phyloP scores from a whole-genome alignment of 2,329 filamentous ascomycete species.

The Microsporum canis region DNA sequence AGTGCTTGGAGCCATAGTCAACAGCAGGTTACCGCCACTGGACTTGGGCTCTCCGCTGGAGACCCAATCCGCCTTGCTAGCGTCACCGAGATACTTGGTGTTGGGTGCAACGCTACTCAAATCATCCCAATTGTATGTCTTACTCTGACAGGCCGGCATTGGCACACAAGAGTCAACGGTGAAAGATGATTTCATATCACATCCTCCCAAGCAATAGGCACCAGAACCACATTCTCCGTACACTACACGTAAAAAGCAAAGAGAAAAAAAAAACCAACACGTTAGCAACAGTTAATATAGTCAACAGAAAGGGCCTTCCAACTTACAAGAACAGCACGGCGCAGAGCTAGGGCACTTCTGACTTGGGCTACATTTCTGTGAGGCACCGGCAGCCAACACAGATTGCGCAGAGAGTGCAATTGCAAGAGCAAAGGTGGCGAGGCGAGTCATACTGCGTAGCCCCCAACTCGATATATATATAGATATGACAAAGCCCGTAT shows the following conservation, averaged over 20 bases:
- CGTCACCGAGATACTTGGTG: conserved; percentile 74
- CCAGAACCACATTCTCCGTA: conserved; percentile 89
- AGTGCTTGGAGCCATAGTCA: conserved; percentile 81
- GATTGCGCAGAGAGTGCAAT: conserved; percentile 24
- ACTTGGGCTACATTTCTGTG: conserved; percentile 32
- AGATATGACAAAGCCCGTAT: conserved; percentile 6
- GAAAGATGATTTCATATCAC: conserved; percentile 77
- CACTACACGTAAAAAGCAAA: conserved; percentile 42
- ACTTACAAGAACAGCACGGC: conserved; percentile 74
- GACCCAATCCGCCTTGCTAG: conserved; percentile 74
- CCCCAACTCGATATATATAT: background rate
- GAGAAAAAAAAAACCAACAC: conserved; percentile 3
- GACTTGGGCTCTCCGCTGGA: conserved; percentile 62
- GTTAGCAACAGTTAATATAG: background rate
- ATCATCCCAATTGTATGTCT: conserved; percentile 60
- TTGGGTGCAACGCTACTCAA: conserved; percentile 61
- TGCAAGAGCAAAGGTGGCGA: conserved; percentile 25
- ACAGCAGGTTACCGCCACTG: conserved; percentile 53
- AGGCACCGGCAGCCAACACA: conserved; percentile 21
- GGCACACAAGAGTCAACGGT: conserved; percentile 75
- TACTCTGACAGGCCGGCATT: conserved; percentile 66
- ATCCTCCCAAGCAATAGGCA: conserved; percentile 91
- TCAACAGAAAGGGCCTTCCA: background rate
- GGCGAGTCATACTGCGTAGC: conserved; percentile 25
- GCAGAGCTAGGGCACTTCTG: conserved; percentile 57